Conservation (phyloP, 345 rosid species). For the Dipteronia dyeriana region DNA sequence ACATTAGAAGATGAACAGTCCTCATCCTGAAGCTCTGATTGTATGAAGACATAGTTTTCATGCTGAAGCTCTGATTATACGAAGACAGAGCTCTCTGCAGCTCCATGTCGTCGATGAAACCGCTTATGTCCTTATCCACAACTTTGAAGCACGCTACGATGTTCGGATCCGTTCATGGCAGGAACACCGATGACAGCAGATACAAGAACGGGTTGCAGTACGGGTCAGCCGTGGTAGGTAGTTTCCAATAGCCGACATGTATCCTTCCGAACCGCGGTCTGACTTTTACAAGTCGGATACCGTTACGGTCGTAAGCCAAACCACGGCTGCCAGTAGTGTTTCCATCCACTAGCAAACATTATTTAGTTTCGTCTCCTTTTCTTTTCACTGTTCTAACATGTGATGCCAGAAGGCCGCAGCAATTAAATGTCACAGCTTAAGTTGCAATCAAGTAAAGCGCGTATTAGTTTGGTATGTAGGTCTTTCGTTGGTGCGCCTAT, state of each 20-base stretch:
- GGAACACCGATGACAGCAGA: conserved; percentile 72
- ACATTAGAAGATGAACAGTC: conserved; percentile 87
- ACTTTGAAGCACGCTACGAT: conserved; percentile 70
- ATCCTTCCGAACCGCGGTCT: background rate
- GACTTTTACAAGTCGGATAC: no score
- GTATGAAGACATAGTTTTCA: conserved; percentile 1
- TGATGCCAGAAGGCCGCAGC: no score
- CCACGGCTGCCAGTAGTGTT: no score
- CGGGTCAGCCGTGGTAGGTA: conserved; percentile 35
- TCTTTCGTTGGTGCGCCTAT: no score
- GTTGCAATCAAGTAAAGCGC: no score
- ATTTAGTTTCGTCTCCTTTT: no score
- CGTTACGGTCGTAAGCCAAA: no score
- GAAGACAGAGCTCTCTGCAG: conserved; percentile 80
- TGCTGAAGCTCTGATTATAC: conserved; percentile 79
- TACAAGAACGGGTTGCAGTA: conserved; percentile 69
- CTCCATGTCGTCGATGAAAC: conserved; percentile 84
- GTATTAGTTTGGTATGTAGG: no score
- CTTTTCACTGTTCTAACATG: no score
- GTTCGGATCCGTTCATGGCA: conserved; percentile 81
- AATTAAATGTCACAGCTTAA: no score
- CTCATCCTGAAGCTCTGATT: conserved; percentile 17
- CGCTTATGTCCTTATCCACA: conserved; percentile 90
- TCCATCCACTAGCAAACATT: no score
- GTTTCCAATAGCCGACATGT: conserved; percentile 28